A percentile compares a stretch with the other conserved stretches of the same genome.
Evolutionary conservation across 1,284 basidiomycete genomes (phyloP).

Genomic region (Ganoderma multipileum): DNA sequence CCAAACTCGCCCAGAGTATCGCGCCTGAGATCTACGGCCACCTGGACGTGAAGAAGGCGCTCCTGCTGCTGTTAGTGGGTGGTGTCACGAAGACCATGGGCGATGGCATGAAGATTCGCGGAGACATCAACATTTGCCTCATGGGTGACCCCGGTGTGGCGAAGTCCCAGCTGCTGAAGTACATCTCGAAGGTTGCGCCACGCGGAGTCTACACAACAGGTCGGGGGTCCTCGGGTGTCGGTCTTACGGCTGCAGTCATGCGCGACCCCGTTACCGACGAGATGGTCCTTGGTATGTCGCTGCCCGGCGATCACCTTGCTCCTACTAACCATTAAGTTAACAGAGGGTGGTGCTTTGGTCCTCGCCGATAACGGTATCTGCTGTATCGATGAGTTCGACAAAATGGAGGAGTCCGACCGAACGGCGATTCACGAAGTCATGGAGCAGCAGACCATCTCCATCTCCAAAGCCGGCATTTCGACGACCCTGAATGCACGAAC

Average conservation of each 20-base stretch:
- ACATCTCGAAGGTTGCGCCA: constrained; percentile 98
- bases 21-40: constrained; percentile 99
- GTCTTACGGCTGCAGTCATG: constrained; percentile 99
- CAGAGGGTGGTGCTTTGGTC: constrained; percentile 98
- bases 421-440: constrained; percentile 99
- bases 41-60: constrained; percentile 96
- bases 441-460: constrained; percentile 99
- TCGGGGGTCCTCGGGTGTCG: constrained; percentile 97
- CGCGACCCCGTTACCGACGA: constrained; percentile 99
- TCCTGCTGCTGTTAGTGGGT: constrained; percentile 93
- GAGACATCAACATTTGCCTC: constrained; percentile 96
- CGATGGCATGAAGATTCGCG: constrained; percentile 99
- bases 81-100: constrained; percentile 95
- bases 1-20: constrained; percentile 86
- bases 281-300: constrained; percentile 91
- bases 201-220: constrained; percentile 98
- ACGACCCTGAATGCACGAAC: constrained; percentile 99
- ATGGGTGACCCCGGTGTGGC: constrained; percentile 99
- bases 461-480: constrained; percentile 98
- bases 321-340: not conserved
- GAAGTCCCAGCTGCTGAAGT: constrained; percentile 97
- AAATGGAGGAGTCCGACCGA: constrained; percentile 98
- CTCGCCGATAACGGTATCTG: constrained; percentile 99
- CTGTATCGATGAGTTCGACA: constrained; percentile 99
- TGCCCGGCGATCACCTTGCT: constrained; percentile 7